Evolutionary conservation across 331 rosid genomes (phyloP), one percentile per base, ranked within the genome.

Genomic region (Dryas integrifolia): DNA sequence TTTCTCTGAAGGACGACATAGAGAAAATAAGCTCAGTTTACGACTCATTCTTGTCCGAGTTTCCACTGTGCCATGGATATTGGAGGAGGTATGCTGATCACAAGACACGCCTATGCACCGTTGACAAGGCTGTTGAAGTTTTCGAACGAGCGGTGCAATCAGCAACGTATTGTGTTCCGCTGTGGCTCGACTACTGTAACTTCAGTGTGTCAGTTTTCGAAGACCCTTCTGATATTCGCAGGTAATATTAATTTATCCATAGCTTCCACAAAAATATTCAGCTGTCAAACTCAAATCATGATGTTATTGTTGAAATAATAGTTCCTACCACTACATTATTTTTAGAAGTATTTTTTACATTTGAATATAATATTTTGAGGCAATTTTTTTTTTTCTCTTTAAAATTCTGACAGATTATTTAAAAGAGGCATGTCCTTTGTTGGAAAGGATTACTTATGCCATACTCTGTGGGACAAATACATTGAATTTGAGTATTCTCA

Each of bases 61-160:
- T 85, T 71, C 96, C 98, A 57, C 70, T 93, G 82, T 93, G 98
- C 87, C 82, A 87, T 72, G 95, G 97, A 72, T 93, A 93, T 72
- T 93, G 97, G 98, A 79, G 88, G 82, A 89, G 83, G 79, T 93
- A 89, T 67, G 95, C 87, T 59, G 81, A 79, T 40, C 95, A 85
- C 72, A 86, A 84, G 85, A 9, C 81, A 55, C 78, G 80, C 59
- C 50, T 89, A 71, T 85, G 88, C 81, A 74, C 88, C 3, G 56
- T 74, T 41, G 98, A 89, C 65, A 85, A 84, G 85, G 96, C 79
- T 81, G 88, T 87, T 81, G 88, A 91, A 75, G 83, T 93, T 51
- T 93, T 93, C 61, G 98, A 93, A 64, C 84, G 74, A 73, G 94
- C 95, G 50, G 88, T 89, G 59, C 85, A 74, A 47, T 87, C 88